Percentiles rank a stretch among this genome's conserved stretches.
These are phyloP conservation scores for Populus simonii DNA, from an alignment of 345 rosid genomes.

Conservation along the genomic window DNA sequence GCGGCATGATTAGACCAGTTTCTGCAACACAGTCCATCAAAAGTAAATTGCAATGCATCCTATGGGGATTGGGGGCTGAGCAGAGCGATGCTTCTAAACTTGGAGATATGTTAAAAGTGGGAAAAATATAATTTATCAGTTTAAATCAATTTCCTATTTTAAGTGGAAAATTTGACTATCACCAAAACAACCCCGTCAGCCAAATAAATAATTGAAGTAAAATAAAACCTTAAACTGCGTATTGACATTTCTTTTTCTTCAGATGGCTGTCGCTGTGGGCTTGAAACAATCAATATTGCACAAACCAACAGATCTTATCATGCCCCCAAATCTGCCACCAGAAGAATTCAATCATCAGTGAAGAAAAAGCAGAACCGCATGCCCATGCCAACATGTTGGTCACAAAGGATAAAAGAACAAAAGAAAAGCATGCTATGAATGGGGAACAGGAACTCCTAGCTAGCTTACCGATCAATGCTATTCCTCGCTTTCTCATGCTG, in stretches of 20 bases:
- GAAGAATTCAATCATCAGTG: conserved; percentile 11
- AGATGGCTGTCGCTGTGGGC: conserved; percentile 58
- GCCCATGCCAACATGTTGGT: neutral
- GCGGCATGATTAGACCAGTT: neutral
- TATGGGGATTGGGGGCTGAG: neutral
- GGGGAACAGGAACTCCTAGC: neutral
- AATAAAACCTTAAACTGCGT: conserved; percentile 23
- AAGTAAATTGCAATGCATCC: neutral
- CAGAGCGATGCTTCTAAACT: neutral
- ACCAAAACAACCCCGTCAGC: conserved; percentile 20
- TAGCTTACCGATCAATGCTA: conserved; percentile 55
- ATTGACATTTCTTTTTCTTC: conserved; percentile 28
- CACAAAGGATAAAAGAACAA: neutral
- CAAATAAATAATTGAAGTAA: conserved; percentile 21
- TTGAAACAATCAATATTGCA: conserved; percentile 91
- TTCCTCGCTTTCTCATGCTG: conserved; percentile 22
- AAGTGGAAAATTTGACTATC: conserved; percentile 15
- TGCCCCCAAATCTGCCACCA: conserved; percentile 70
- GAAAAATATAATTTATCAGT: conserved; percentile 6
- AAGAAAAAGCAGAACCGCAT: neutral
- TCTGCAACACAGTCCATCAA: neutral
- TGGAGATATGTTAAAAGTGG: conserved; percentile 10
- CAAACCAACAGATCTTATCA: conserved; percentile 80
- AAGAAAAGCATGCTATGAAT: too few species aligned
- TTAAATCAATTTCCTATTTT: conserved; percentile 28